Conservation (phyloP, 257 asterid genomes). For the Petunia secreta region DNA sequence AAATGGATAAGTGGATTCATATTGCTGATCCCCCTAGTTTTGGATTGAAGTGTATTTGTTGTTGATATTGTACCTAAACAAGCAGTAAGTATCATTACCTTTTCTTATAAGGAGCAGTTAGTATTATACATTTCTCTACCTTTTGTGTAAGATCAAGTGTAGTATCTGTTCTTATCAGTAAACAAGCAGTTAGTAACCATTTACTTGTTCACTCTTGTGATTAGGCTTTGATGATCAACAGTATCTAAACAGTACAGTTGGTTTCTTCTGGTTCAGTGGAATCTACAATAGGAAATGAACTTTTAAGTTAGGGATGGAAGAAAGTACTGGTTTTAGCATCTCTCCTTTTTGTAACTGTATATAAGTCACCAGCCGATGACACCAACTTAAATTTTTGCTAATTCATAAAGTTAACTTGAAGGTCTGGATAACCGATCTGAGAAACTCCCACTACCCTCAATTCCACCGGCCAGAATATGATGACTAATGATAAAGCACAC, state of each 20-base stretch:
- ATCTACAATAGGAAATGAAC: conserved; percentile 3
- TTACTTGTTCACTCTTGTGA: neutral
- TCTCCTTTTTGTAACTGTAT: too few species aligned
- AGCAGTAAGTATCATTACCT: too few species aligned
- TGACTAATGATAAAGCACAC: neutral
- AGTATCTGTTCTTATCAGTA: neutral
- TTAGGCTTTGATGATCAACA: neutral
- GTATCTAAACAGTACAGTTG: neutral
- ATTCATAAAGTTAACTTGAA: neutral
- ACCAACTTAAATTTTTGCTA: too few species aligned
- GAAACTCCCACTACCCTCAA: neutral
- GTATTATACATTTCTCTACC: too few species aligned
- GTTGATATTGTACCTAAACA: too few species aligned
- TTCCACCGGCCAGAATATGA: conserved; percentile 4
- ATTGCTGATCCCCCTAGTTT: too few species aligned
- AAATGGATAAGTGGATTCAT: too few species aligned
- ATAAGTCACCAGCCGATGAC: too few species aligned
- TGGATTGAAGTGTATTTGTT: too few species aligned
- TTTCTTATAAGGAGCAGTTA: too few species aligned
- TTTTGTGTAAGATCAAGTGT: too few species aligned
- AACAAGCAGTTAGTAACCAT: conserved; percentile 1
- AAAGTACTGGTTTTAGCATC: neutral
- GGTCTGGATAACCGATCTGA: neutral
- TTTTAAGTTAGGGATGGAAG: neutral
- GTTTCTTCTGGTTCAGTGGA: neutral